These are phyloP conservation scores for Candida cerambycidarum DNA, from an alignment of 805 yeast genomes.

Conservation along the genomic window DNA sequence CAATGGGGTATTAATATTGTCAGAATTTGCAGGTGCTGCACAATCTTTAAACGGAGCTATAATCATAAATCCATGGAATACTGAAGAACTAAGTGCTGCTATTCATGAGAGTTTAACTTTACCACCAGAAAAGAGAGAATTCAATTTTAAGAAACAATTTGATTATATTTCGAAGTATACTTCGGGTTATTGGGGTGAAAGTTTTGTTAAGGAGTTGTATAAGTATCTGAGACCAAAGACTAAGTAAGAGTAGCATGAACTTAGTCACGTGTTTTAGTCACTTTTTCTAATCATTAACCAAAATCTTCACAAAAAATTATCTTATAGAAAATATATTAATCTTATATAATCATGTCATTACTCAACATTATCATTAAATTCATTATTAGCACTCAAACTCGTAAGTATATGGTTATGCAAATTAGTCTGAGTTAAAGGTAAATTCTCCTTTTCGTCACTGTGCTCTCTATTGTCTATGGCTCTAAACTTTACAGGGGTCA, in stretches of 20 bases:
- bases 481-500: neutral
- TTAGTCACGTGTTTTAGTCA: too few relatives aligned
- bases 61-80: slow-evolving; percentile 97
- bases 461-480: slow-evolving; percentile 11
- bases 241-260: too few relatives aligned
- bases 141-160: slow-evolving; percentile 82
- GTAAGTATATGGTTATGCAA: slow-evolving; percentile 25
- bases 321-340: neutral
- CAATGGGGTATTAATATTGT: slow-evolving; percentile 81
- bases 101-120: slow-evolving; percentile 84
- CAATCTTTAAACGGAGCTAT: slow-evolving; percentile 93
- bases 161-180: slow-evolving; percentile 90
- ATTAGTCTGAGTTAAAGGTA: slow-evolving; percentile 31
- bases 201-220: slow-evolving; percentile 82
- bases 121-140: slow-evolving; percentile 73
- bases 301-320: too few relatives aligned
- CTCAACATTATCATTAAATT: slow-evolving; percentile 21
- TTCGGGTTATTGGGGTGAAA: slow-evolving; percentile 96
- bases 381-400: slow-evolving; percentile 15
- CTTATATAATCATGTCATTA: too few relatives aligned
- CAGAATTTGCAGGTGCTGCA: slow-evolving; percentile 99
- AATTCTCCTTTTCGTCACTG: slow-evolving; percentile 12
- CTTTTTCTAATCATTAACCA: too few relatives aligned
- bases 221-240: slow-evolving; percentile 23
- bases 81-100: slow-evolving; percentile 86